phyloP scores from a whole-genome alignment of 371 early-diverging fungal species.

The Chytridium lagenaria region DNA sequence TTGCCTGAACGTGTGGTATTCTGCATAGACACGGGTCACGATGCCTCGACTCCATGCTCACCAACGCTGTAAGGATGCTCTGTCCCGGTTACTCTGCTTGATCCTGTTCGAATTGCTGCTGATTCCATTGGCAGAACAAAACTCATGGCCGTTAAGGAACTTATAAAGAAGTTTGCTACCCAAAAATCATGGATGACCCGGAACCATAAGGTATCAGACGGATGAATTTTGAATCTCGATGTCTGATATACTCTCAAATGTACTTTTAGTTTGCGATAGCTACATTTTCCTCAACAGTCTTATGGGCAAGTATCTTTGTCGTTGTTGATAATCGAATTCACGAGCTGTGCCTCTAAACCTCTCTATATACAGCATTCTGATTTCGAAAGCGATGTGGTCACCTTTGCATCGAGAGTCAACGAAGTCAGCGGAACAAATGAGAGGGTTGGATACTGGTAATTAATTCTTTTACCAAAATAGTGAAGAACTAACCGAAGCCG shows the following conservation, averaged over 20 bases:
- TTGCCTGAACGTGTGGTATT: slow-evolving; percentile 29
- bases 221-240: not conserved
- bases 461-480: not conserved
- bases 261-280: slow-evolving; percentile 43
- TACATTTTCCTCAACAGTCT: slow-evolving; percentile 44
- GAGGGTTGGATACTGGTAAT: slow-evolving; percentile 17
- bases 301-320: slow-evolving; percentile 40
- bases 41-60: slow-evolving; percentile 10
- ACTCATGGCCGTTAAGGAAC: slow-evolving; percentile 40
- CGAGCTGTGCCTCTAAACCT: not conserved
- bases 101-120: not conserved
- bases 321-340: not conserved
- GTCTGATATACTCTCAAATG: no score
- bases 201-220: slow-evolving; percentile 32
- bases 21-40: slow-evolving; percentile 24
- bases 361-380: slow-evolving; percentile 32
- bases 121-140: slow-evolving; percentile 5
- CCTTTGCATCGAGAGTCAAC: slow-evolving; percentile 22
- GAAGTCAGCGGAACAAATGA: slow-evolving; percentile 7
- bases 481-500: no score
- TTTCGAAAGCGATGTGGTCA: slow-evolving; percentile 3
- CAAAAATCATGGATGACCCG: slow-evolving; percentile 47
- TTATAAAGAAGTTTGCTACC: slow-evolving; percentile 55
- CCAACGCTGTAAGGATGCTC: no score
- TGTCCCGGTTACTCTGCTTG: no score